A percentile compares a stretch with the other conserved stretches of the same genome.
Conservation (phyloP, 106 monocot genomes). For the Phalaenopsis aphrodite region DNA sequence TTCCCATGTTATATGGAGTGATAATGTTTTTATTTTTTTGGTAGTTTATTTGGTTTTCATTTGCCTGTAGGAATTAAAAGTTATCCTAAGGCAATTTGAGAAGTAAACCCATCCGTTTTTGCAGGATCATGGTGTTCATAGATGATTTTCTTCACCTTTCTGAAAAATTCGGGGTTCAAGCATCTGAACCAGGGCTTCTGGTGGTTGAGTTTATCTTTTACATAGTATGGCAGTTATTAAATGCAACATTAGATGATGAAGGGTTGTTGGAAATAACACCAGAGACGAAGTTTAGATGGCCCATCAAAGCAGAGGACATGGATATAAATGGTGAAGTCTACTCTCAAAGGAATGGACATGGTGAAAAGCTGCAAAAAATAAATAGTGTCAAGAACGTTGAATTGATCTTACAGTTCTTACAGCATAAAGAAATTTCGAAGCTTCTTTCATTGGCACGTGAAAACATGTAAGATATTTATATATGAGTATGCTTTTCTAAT, state of each 20-base stretch:
- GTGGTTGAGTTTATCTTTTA: conserved; percentile 61
- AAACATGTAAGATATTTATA: conserved; percentile 71
- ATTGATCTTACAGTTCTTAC: conserved; percentile 37
- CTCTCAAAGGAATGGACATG: conserved; percentile 33
- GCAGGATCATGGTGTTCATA: conserved; percentile 61
- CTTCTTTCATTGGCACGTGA: conserved; percentile 80
- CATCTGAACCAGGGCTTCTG: conserved; percentile 62
- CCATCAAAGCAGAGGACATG: conserved; percentile 44
- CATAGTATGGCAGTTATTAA: conserved; percentile 74
- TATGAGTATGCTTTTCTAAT: conserved; percentile 2
- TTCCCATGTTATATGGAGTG: background rate
- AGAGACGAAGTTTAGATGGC: conserved; percentile 62
- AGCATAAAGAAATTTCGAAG: conserved; percentile 51
- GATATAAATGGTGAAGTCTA: conserved; percentile 35
- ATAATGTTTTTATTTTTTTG: background rate
- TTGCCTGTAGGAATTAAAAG: background rate
- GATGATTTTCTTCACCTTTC: conserved; percentile 78
- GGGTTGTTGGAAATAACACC: conserved; percentile 57
- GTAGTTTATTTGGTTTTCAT: background rate
- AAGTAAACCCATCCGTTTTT: conserved; percentile 6
- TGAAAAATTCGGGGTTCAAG: conserved; percentile 50
- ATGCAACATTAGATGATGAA: conserved; percentile 90
- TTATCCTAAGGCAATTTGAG: background rate
- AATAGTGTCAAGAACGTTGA: conserved; percentile 48
- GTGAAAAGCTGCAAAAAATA: conserved; percentile 39